A percentile compares a stretch with the other conserved stretches of the same genome.
Evolutionary conservation across 495 filamentous ascomycete genomes (phyloP).

Genomic region (Chlorociboria aeruginascens): DNA sequence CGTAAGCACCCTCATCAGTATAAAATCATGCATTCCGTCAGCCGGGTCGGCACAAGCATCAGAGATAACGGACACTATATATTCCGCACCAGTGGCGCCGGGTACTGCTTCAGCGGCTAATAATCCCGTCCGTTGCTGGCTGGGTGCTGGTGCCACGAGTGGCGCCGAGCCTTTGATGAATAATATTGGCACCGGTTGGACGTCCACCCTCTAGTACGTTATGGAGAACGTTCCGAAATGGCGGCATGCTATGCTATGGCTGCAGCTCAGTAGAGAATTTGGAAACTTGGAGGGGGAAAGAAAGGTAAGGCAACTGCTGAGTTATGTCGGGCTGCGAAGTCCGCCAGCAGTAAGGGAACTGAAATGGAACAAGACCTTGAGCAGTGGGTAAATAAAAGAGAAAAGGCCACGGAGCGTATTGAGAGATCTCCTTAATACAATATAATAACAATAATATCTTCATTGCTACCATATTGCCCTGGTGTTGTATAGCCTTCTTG

Average conservation of each 20-base stretch:
- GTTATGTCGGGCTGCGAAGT: neutral
- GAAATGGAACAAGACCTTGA: slow-evolving; percentile 2
- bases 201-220: too few relatives aligned
- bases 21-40: neutral
- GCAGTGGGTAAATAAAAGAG: too few relatives aligned
- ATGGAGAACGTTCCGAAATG: too few relatives aligned
- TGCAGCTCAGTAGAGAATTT: neutral
- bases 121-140: slow-evolving; percentile 47
- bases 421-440: too few relatives aligned
- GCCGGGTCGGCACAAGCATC: neutral
- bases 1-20: neutral
- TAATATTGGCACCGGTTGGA: too few relatives aligned
- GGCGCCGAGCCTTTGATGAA: neutral
- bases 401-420: too few relatives aligned
- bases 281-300: neutral
- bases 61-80: neutral
- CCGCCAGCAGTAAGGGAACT: neutral
- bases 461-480: too few relatives aligned
- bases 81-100: neutral
- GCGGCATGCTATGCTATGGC: neutral
- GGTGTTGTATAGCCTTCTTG: too few relatives aligned
- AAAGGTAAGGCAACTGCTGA: slow-evolving; percentile 2
- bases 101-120: slow-evolving; percentile 50
- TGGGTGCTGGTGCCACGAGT: slow-evolving; percentile 31
- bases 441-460: too few relatives aligned